Base-by-base conservation (phyloP, 371 early-diverging fungal genomes). In the Haplosporangium sp. region DNA sequence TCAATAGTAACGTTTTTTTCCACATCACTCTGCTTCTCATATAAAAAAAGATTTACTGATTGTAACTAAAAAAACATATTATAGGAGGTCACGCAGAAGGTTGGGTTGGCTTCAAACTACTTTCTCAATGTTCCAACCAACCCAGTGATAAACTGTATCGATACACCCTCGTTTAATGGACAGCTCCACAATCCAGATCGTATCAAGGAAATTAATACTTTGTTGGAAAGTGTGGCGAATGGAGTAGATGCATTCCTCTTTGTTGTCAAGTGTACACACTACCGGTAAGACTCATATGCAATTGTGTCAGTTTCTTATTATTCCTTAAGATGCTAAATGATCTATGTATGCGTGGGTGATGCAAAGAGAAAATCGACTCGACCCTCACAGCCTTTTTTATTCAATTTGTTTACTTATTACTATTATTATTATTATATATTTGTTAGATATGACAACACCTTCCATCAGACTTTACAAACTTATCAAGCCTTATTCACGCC, bases 161-260 rank as follows among this genome's bases (percentile, higher is more conserved):
- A 83, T 38, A 83, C 83, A 10, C 83, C 83, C 0, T 74, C 83
- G 9, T 74, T 83, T 42, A 77, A 77, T 65, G 83, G 83, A 17
- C 71, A 77, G 57, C 47, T 83, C 20, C 78, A 73, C 37, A 69
- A 78, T 52, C 72, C 75, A 8, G 39, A 52, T 9, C 74, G 77
- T 11, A 70, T 77, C 34, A 65, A 70, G 2, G 74, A 77, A 52
- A 75, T 83, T 38, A 75, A 75, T 0, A 48, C 67, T 1, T 61
- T 83, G 2, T 45, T 83, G 58, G 66, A 63, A 3, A 67, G 59
- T 27, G 71, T 77, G 17, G 72, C 72, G 10, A 75, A 47, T 0
- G 83, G 83, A 2, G 83, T 78, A 9, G 83, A 83, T 45, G 83
- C 83, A 1, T 83, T 83, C 39, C 64, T 83, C 3, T 74, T 83